Evolutionary conservation across 208 protist genomes (phyloP).

Genomic region (Wallacemonas sp.): DNA sequence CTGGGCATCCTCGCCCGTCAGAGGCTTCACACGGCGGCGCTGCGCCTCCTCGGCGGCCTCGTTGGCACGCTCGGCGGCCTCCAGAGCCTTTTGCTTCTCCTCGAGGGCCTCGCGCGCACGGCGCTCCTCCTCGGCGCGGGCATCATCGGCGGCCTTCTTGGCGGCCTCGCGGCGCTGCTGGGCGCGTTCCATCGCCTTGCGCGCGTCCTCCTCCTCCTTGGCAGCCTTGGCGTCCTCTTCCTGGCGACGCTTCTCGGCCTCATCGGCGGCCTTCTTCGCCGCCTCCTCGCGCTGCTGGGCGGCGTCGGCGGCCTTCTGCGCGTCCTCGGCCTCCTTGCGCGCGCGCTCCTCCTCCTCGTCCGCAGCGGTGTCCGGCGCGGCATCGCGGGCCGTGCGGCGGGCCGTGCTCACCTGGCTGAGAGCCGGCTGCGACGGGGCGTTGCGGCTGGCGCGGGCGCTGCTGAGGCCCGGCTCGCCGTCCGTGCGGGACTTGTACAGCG

Average conservation of each 20-base stretch:
- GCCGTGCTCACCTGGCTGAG: conserved; percentile 2
- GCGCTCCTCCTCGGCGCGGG: conserved; percentile 23
- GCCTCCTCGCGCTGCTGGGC: conserved; percentile 12
- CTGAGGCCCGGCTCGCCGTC: background rate
- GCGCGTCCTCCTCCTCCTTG: conserved; percentile 27
- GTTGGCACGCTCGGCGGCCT: conserved; percentile 21
- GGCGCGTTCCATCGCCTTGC: conserved; percentile 20
- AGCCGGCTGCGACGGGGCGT: conserved; percentile 10
- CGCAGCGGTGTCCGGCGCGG: conserved; percentile 16
- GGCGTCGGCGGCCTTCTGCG: conserved; percentile 14
- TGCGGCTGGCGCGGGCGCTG: background rate
- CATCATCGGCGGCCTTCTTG: conserved; percentile 12
- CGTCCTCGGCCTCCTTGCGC: conserved; percentile 22
- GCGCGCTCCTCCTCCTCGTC: conserved; percentile 16
- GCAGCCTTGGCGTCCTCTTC: conserved; percentile 24
- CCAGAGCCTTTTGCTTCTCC: conserved; percentile 25
- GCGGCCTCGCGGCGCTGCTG: conserved; percentile 21
- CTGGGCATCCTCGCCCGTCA: conserved; percentile 37
- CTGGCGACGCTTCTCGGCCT: conserved; percentile 18
- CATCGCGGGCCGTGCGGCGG: background rate
- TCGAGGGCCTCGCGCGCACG: conserved; percentile 21
- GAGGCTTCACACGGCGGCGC: conserved; percentile 19
- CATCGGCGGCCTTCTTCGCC: conserved; percentile 11
- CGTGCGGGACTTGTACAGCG: conserved; percentile 41
- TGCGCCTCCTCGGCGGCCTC: conserved; percentile 31